phyloP scores from a whole-genome alignment of 345 rosid species.

The Rhodamnia argentea region DNA sequence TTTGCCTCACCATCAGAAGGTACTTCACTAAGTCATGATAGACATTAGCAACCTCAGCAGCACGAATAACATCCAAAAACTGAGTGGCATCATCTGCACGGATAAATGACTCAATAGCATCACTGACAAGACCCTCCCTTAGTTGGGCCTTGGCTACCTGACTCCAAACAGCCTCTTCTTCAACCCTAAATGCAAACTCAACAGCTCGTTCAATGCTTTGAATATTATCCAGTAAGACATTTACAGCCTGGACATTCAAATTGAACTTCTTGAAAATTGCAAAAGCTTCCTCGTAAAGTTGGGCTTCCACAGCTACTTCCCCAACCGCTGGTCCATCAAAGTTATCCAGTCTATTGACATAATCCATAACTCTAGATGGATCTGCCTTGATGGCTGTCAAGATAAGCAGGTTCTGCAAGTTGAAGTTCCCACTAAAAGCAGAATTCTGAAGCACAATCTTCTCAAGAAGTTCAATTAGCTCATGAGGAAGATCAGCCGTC shows the following conservation, averaged over 20 bases:
- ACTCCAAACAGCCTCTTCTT: slow-evolving; percentile 97
- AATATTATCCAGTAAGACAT: slow-evolving; percentile 29
- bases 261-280: slow-evolving; percentile 39
- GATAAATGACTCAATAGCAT: slow-evolving; percentile 92
- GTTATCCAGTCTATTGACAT: slow-evolving; percentile 84
- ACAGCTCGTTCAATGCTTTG: slow-evolving; percentile 46
- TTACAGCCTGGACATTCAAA: slow-evolving; percentile 34
- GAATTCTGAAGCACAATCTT: slow-evolving; percentile 97
- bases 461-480: slow-evolving; percentile 40
- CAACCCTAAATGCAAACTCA: slow-evolving; percentile 93
- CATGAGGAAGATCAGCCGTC: slow-evolving; percentile 38
- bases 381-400: slow-evolving; percentile 95
- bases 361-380: slow-evolving; percentile 96
- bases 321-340: slow-evolving; percentile 99
- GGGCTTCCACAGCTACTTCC: slow-evolving; percentile 90
- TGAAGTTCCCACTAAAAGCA: slow-evolving; percentile 95
- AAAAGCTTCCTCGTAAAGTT: slow-evolving; percentile 66
- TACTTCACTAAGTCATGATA: slow-evolving; percentile 91
- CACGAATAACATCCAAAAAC: slow-evolving; percentile 32
- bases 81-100: slow-evolving; percentile 58
- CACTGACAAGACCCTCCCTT: slow-evolving; percentile 89
- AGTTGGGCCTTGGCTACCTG: slow-evolving; percentile 96
- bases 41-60: slow-evolving; percentile 41
- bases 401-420: slow-evolving; percentile 92
- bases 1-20: slow-evolving; percentile 96